Evolutionary conservation across 305 asterid species (phyloP).

Genomic region (Fraxinus latifolia): DNA sequence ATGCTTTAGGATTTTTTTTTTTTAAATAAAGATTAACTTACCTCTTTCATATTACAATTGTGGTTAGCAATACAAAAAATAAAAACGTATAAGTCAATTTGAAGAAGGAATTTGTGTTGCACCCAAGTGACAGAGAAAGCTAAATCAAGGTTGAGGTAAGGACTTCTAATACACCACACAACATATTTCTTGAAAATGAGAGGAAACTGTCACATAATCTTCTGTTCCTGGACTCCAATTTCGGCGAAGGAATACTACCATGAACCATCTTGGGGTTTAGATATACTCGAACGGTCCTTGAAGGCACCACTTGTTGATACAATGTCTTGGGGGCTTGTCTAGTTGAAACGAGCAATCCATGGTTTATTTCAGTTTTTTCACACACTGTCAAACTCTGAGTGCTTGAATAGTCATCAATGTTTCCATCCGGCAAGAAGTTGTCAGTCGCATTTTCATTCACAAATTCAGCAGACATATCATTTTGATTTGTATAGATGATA

Average conservation of each 20-base stretch:
- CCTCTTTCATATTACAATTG: constrained; percentile 7
- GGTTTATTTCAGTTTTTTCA: constrained; percentile 60
- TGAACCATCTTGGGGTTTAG: constrained; percentile 41
- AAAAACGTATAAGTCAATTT: constrained; percentile 21
- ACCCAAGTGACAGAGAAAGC: constrained; percentile 71
- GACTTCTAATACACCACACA: constrained; percentile 30
- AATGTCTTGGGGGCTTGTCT: constrained; percentile 66
- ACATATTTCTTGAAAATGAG: constrained; percentile 36
- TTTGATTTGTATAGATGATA: constrained; percentile 25
- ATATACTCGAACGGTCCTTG: constrained; percentile 62
- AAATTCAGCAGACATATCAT: constrained; percentile 43
- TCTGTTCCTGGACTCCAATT: constrained; percentile 20
- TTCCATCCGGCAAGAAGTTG: constrained; percentile 53
- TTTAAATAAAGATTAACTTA: neutral
- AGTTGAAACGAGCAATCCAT: constrained; percentile 74
- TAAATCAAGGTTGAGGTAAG: constrained; percentile 50
- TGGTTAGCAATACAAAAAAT: constrained; percentile 6
- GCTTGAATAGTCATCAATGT: constrained; percentile 57
- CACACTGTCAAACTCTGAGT: constrained; percentile 51
- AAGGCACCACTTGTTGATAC: constrained; percentile 78
- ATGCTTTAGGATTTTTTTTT: neutral
- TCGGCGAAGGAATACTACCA: constrained; percentile 32
- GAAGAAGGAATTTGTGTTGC: constrained; percentile 39
- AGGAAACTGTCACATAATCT: constrained; percentile 26
- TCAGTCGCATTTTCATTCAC: constrained; percentile 32